Percentiles rank a stretch among this genome's conserved stretches.
phyloP scores from a whole-genome alignment of 192 early-diverging fungal genomes.

The Rhizoclosmatium sp. region DNA sequence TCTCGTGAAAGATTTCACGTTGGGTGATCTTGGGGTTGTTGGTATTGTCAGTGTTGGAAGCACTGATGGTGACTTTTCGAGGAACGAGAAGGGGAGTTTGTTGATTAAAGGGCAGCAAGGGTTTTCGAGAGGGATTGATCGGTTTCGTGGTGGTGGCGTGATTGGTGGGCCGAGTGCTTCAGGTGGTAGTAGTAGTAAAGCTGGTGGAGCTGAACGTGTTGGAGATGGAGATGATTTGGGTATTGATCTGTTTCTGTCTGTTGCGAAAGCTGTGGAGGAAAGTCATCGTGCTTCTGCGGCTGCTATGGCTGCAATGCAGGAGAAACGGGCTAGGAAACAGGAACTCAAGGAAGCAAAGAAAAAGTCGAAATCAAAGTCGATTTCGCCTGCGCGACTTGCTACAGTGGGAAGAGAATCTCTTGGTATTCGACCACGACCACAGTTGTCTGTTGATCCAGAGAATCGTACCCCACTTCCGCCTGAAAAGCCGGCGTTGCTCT shows the following conservation, averaged over 20 bases:
- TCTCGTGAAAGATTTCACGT: neutral
- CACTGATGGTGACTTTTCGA: neutral
- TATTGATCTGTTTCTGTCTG: neutral
- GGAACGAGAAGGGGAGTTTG: neutral
- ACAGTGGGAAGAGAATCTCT: neutral
- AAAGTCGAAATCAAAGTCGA: neutral
- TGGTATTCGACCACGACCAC: neutral
- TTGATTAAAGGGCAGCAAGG: slow-evolving; percentile 1
- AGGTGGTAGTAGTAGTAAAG: neutral
- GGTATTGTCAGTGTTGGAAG: neutral
- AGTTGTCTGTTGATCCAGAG: neutral
- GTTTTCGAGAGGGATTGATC: neutral
- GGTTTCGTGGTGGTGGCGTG: neutral
- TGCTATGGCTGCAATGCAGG: neutral
- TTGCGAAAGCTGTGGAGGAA: slow-evolving; percentile 19
- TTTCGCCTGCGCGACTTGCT: neutral
- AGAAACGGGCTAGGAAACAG: neutral
- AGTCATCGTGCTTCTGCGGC: neutral
- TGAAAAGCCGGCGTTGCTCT: neutral
- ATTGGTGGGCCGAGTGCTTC: neutral
- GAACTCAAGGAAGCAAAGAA: neutral
- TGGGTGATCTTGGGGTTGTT: neutral
- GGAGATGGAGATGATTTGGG: slow-evolving; percentile 2
- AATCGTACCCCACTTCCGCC: neutral
- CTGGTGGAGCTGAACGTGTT: neutral